Conservation (phyloP, 768 basidiomycete genomes). For the Boletus tylopilopsis region DNA sequence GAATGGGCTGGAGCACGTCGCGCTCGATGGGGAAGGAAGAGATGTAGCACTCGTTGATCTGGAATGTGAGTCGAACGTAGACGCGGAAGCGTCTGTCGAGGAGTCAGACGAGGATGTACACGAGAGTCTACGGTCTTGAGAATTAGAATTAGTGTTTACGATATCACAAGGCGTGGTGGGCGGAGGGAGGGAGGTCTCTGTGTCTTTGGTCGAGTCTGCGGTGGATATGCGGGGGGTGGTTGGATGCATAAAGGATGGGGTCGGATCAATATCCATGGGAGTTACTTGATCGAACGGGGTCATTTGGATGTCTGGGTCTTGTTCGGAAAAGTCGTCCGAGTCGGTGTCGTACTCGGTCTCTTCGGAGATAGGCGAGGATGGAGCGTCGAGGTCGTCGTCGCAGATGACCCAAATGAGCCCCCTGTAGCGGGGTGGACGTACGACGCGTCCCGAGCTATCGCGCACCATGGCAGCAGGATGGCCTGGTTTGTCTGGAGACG, state of each 20-base stretch:
- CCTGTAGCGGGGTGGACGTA: constrained; percentile 47
- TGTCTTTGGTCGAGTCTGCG: constrained; percentile 10
- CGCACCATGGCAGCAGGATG: constrained; percentile 25
- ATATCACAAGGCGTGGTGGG: constrained; percentile 16
- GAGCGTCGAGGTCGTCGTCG: constrained; percentile 56
- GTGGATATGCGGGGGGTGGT: constrained; percentile 32
- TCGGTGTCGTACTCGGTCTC: constrained; percentile 31
- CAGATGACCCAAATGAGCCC: constrained; percentile 82
- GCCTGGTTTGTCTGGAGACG: constrained; percentile 18
- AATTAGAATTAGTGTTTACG: background rate
- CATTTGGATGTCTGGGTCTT: constrained; percentile 27
- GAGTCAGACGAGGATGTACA: constrained; percentile 27
- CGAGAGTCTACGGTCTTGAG: constrained; percentile 31
- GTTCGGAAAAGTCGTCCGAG: constrained; percentile 28
- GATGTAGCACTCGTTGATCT: constrained; percentile 28
- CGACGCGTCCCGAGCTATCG: constrained; percentile 22
- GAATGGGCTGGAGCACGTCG: constrained; percentile 7
- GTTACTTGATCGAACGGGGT: constrained; percentile 27
- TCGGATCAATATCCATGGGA: constrained; percentile 28
- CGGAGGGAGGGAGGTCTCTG: constrained; percentile 4
- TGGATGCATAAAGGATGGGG: constrained; percentile 36
- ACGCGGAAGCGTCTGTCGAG: constrained; percentile 20
- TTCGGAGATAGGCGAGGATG: constrained; percentile 15
- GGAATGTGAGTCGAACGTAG: constrained; percentile 21
- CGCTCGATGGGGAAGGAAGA: constrained; percentile 23